Evolutionary conservation across 176 grass and related monocot species (phyloP).

Genomic region (Ampelocalamus luodianensis): DNA sequence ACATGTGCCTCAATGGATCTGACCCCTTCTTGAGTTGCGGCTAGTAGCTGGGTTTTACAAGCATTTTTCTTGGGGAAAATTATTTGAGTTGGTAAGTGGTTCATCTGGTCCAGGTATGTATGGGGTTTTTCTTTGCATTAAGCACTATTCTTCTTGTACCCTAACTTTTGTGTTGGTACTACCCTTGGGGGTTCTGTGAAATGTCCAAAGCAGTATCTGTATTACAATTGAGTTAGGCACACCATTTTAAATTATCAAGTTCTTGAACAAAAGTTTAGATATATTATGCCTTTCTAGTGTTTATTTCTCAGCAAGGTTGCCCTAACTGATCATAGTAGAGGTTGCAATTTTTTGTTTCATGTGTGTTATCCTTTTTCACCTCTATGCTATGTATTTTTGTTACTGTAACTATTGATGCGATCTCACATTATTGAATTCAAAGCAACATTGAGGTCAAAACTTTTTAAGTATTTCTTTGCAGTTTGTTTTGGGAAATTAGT

Average conservation of each 20-base stretch:
- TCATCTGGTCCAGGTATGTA: not conserved
- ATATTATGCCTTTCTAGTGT: not conserved
- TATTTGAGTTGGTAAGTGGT: not conserved
- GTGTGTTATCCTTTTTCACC: not conserved
- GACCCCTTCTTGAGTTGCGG: no score
- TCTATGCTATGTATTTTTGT: not conserved
- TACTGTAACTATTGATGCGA: slow-evolving; percentile 6
- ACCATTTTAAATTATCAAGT: not conserved
- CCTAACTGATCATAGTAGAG: not conserved
- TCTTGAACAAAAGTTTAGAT: not conserved
- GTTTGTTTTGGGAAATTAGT: not conserved
- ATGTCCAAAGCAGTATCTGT: not conserved
- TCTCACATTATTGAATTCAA: not conserved
- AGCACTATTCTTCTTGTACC: not conserved
- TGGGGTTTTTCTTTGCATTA: not conserved
- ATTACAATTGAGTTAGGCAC: not conserved
- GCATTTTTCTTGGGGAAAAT: not conserved
- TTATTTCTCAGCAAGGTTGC: not conserved
- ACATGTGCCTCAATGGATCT: no score
- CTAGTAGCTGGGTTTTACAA: not conserved
- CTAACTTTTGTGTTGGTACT: not conserved
- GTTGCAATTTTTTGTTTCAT: not conserved
- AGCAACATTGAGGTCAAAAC: not conserved
- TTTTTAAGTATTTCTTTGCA: not conserved
- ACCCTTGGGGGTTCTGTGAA: not conserved